Evolutionary conservation across 2,329 filamentous ascomycete species (phyloP), one percentile per base, ranked within the genome.

Genomic region (Exophiala alcalophila): DNA sequence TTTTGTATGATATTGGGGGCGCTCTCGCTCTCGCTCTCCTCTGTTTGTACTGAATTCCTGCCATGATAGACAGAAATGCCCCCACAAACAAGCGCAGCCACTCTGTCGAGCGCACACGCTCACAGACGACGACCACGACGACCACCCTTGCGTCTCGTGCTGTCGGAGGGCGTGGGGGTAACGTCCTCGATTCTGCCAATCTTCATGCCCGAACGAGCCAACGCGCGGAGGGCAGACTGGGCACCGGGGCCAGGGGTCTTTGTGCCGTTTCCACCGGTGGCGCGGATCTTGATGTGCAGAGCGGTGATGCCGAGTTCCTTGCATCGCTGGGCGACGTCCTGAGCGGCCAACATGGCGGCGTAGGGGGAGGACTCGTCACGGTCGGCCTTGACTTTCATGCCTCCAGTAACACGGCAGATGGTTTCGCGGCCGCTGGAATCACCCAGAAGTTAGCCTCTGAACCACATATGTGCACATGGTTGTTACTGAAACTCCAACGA

Each of bases 381-480:
- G 70, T 98, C 90, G 74, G 90, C 90, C 86, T 98, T 98, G 83
- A 98, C 92, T 83, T 98, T 98, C 92, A 98, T 98, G 70, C 94
- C 94, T 78, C 94, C 92, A 65, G 94, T 98, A 62, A 98, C 91
- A 87, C 92, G 90, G 83, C 83, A 87, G 79, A 98, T 96, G 77
- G 94, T 98, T 86, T 98, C 92, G 76, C 92, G 92, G 77, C 92
- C 92, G 77, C 87, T 94, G 78, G 71, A 79, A 81, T 80, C 76
- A 81, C 74, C 75, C 76, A 79, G 70, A 66, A 70, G 75, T 84
- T 74, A 83, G 80, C 74, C 73, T 75, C 56, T 69, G 60, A 66
- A 65, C 65, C 62, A 33, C 61, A 52, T 59, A 44, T 21, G 11
- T 26, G 51, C 14, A 31, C 38, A 40, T n/a, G 16, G 36, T 24